These are phyloP conservation scores for Agrocybe praecox DNA, from an alignment of 768 basidiomycete genomes.

Conservation along the genomic window DNA sequence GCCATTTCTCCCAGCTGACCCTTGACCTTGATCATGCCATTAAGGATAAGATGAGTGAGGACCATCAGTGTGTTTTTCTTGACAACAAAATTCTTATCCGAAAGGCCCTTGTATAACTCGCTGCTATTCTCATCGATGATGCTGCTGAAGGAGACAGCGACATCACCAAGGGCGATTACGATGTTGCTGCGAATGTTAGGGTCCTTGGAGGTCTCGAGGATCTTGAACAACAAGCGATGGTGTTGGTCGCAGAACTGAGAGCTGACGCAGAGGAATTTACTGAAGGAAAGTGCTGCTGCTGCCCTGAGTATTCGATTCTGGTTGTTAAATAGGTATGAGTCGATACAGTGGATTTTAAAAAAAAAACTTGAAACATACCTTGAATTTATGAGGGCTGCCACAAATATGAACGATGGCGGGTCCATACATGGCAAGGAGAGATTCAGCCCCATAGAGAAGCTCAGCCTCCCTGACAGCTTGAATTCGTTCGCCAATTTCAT, in stretches of 20 bases:
- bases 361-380: slow-evolving; percentile 50
- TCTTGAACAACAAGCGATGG: slow-evolving; percentile 88
- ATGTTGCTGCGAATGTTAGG: slow-evolving; percentile 93
- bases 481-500: slow-evolving; percentile 95
- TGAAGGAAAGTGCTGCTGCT: slow-evolving; percentile 85
- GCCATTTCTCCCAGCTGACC: slow-evolving; percentile 99
- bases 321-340: background rate
- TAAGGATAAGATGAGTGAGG: slow-evolving; percentile 92
- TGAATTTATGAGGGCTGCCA: slow-evolving; percentile 88
- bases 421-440: slow-evolving; percentile 83
- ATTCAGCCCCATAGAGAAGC: slow-evolving; percentile 80
- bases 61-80: slow-evolving; percentile 99
- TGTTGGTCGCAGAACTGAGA: slow-evolving; percentile 92
- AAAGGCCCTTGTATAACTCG: slow-evolving; percentile 91
- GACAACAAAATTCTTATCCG: slow-evolving; percentile 83
- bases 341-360: background rate
- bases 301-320: slow-evolving; percentile 88
- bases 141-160: slow-evolving; percentile 96
- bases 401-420: slow-evolving; percentile 91
- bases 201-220: slow-evolving; percentile 90
- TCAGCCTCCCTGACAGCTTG: slow-evolving; percentile 84
- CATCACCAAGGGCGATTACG: slow-evolving; percentile 96
- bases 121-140: slow-evolving; percentile 98
- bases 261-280: slow-evolving; percentile 96
- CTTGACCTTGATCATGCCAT: slow-evolving; percentile 99